Conservation (phyloP, 2,329 filamentous ascomycete genomes). For the Paecilomyces formosus region DNA sequence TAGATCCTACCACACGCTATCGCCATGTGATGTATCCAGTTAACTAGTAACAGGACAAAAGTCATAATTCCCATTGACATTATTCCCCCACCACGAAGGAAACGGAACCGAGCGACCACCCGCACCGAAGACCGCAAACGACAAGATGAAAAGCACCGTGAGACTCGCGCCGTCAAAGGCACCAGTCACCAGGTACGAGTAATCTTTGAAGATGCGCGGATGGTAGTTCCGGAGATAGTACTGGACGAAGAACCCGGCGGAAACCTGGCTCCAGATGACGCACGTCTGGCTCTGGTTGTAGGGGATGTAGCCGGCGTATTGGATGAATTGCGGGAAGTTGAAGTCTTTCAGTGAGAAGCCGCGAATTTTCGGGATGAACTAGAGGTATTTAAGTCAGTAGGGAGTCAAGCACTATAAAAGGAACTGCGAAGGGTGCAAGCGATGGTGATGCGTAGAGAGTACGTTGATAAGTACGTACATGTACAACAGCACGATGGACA, state of each 20-base stretch:
- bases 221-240: slow-evolving; percentile 47
- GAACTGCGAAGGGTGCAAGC: not conserved
- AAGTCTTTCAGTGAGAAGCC: slow-evolving; percentile 36
- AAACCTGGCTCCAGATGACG: slow-evolving; percentile 41
- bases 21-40: too few species aligned
- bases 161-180: slow-evolving; percentile 48
- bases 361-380: slow-evolving; percentile 44
- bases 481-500: slow-evolving; percentile 3
- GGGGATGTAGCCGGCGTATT: slow-evolving; percentile 48
- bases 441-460: not conserved
- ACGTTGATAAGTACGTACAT: slow-evolving; percentile 1
- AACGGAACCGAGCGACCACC: slow-evolving; percentile 39
- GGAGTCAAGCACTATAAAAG: not conserved
- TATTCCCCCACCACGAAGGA: slow-evolving; percentile 51
- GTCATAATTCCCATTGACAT: slow-evolving; percentile 42
- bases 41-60: slow-evolving; percentile 36
- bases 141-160: slow-evolving; percentile 45
- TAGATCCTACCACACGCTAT: not conserved
- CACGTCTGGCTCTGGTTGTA: slow-evolving; percentile 52
- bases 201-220: slow-evolving; percentile 47
- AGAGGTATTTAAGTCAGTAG: not conserved
- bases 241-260: slow-evolving; percentile 43
- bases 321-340: slow-evolving; percentile 49
- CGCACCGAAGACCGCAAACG: slow-evolving; percentile 50
- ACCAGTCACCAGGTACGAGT: slow-evolving; percentile 47